phyloP scores from a whole-genome alignment of 2,329 filamentous ascomycete genomes.

The Trichoderma semiorbis region DNA sequence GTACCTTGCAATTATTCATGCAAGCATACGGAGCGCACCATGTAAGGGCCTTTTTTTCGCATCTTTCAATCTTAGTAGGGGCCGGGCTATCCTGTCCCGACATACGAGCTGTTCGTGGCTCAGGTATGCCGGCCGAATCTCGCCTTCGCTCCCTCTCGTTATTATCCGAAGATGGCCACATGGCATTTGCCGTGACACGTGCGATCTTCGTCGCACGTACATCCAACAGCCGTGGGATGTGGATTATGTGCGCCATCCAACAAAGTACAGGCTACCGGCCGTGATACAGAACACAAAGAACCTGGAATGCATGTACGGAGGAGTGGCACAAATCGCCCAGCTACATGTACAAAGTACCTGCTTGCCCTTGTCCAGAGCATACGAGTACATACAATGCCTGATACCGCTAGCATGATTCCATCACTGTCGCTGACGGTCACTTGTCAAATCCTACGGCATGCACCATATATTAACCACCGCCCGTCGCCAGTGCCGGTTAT shows the following conservation, averaged over 20 bases:
- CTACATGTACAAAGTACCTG: neutral
- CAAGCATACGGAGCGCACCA: neutral
- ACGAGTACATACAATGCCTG: neutral
- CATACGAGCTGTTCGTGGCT: neutral
- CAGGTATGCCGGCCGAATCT: slow-evolving; percentile 5
- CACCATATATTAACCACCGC: neutral
- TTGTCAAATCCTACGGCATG: slow-evolving; percentile 7
- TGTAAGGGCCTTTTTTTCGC: neutral
- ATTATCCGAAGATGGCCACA: slow-evolving; percentile 17
- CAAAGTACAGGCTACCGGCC: neutral
- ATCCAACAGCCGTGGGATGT: slow-evolving; percentile 1
- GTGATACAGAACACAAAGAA: neutral
- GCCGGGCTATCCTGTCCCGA: neutral
- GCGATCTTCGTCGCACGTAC: slow-evolving; percentile 17
- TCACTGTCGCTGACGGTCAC: neutral
- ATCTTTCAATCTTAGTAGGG: neutral
- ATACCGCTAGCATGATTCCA: neutral
- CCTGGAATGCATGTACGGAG: neutral
- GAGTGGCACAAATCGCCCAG: neutral
- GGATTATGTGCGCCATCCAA: neutral
- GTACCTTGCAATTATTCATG: neutral
- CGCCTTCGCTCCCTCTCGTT: neutral
- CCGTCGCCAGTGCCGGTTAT: neutral
- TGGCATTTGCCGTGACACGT: slow-evolving; percentile 20
- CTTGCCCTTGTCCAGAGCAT: neutral